Base-by-base conservation (phyloP, 2,329 filamentous ascomycete genomes). In the Penicillium sumatraense region DNA sequence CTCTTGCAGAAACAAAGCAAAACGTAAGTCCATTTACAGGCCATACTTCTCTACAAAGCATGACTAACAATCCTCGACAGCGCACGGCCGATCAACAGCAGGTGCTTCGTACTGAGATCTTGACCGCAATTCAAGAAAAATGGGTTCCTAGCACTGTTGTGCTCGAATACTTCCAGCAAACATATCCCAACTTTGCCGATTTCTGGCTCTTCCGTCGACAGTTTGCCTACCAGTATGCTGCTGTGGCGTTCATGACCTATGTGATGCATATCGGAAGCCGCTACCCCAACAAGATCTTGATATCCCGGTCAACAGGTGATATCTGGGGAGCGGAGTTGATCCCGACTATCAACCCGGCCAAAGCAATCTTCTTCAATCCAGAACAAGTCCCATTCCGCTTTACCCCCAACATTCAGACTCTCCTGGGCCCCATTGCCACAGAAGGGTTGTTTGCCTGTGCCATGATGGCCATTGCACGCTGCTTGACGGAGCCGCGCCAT, bases 201-300 rank as follows among this genome's bases (percentile, higher is more conserved):
- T 97, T 98, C 81, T 99, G 93, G 92, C 85, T 99, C 54, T 99
- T 99, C 90, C 90, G 95, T 56, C 88, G 93, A 56, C 93, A 96
- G 63, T 96, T 99, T 78, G 90, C 91, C 20, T 97, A 98, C 80
- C 95, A 99, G 76, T 88, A 96, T 58, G 93, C 95, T 18, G 87
- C 93, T 1, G 83, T 98, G 61, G 96, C 95, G 1, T 99, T 99
- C 78, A 96, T 99, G 89, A 98, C 95, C 3, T 99, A 98, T 72
- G 89, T 97, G 56, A 89, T 99, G 79, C 93, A 93, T 78, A 98
- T 99, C 87, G 91, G 93, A 72, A 91, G 91, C 72, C 90, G 95
- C 26, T 96, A 95, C 74, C 96, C 95, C 5, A 91, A 93, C 75
- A 99, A 99, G 82, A 89, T 98, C 74, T 89, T 90, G 75, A 96